A percentile compares a stretch with the other conserved stretches of the same genome.
phyloP scores from a whole-genome alignment of 2,329 filamentous ascomycete species.

The Coniochaeta sp. region DNA sequence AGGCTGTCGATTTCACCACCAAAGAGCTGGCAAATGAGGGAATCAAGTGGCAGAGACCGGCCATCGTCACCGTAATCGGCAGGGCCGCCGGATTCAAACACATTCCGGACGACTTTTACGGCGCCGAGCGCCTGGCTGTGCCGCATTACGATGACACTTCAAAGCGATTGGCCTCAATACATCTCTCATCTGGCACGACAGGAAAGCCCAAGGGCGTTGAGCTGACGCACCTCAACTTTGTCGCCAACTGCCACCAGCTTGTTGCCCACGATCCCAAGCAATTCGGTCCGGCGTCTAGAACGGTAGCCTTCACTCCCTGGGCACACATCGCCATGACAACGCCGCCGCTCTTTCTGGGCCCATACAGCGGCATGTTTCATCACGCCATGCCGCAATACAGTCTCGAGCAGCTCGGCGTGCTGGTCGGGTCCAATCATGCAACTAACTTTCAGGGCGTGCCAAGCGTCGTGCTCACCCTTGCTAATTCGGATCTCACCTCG shows the following conservation, averaged over 20 bases:
- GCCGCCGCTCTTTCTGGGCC: constrained; percentile 38
- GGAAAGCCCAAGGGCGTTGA: constrained; percentile 88
- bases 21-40: constrained; percentile 16
- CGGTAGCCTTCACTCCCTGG: constrained; percentile 47
- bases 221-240: constrained; percentile 75
- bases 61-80: constrained; percentile 25
- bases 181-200: constrained; percentile 64
- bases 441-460: constrained; percentile 53
- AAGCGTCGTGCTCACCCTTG: constrained; percentile 67
- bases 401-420: constrained; percentile 23
- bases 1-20: constrained; percentile 24
- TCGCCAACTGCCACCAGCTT: constrained; percentile 62
- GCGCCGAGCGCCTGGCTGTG: constrained; percentile 20
- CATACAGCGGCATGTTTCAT: constrained; percentile 34
- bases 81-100: constrained; percentile 13
- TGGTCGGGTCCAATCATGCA: constrained; percentile 26
- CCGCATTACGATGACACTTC: constrained; percentile 27
- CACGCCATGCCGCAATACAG: constrained; percentile 33
- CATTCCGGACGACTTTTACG: constrained; percentile 25
- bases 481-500: constrained; percentile 77
- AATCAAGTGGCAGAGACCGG: constrained; percentile 24
- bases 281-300: constrained; percentile 25
- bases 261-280: constrained; percentile 28
- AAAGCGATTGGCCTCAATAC: constrained; percentile 8
- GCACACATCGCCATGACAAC: constrained; percentile 46